A percentile compares a stretch with the other conserved stretches of the same genome.
phyloP scores from a whole-genome alignment of 345 rosid species.

The Salix udensis region DNA sequence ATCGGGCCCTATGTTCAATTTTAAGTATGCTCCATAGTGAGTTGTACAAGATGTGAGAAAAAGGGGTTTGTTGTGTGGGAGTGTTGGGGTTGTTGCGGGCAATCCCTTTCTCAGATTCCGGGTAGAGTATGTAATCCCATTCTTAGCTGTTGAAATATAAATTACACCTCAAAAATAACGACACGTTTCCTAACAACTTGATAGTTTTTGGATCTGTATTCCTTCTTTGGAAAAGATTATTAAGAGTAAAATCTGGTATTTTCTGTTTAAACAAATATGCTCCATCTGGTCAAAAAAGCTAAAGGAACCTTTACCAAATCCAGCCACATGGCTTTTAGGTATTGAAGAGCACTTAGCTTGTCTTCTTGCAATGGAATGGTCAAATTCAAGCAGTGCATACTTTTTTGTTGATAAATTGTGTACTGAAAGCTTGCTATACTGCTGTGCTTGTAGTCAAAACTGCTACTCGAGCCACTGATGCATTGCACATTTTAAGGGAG shows the following conservation, averaged over 20 bases:
- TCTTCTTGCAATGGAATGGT: neutral
- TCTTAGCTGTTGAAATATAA: neutral
- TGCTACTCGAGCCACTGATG: slow-evolving; percentile 37
- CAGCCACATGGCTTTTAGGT: neutral
- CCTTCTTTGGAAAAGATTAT: neutral
- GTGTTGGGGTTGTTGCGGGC: neutral
- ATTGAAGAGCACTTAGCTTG: neutral
- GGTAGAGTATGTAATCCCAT: neutral
- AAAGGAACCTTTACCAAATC: neutral
- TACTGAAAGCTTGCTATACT: neutral
- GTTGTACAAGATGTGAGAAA: neutral
- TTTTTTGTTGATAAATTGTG: neutral
- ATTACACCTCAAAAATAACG: neutral
- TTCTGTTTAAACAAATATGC: neutral
- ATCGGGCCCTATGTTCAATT: neutral
- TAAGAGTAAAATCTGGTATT: neutral
- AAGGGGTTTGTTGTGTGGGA: neutral
- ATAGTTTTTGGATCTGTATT: neutral
- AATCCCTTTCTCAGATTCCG: neutral
- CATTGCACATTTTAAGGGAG: slow-evolving; percentile 30
- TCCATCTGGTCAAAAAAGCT: neutral
- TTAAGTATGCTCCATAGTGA: neutral
- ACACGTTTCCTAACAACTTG: neutral
- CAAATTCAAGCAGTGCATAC: neutral
- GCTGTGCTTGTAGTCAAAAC: slow-evolving; percentile 35